Conservation (phyloP, 208 protist genomes). For the Leishmania gerbilli region DNA sequence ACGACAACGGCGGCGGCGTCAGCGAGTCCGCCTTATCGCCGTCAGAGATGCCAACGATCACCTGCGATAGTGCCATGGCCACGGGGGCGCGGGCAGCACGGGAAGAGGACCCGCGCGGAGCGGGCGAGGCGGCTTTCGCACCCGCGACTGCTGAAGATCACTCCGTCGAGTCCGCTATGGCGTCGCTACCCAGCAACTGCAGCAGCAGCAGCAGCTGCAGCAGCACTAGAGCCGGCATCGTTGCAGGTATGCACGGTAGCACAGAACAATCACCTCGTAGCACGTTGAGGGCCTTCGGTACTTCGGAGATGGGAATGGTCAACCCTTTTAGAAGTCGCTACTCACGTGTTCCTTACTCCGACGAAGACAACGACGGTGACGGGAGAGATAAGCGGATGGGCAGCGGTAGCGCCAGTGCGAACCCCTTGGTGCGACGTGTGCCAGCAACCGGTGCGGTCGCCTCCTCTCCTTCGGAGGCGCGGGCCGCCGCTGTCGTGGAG, state of each 20-base stretch:
- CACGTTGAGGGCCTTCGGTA: neutral
- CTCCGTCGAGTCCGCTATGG: neutral
- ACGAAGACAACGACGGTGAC: neutral
- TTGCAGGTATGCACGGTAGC: neutral
- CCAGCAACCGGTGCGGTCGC: neutral
- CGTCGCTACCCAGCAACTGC: neutral
- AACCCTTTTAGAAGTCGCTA: constrained; percentile 7
- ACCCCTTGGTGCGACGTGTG: neutral
- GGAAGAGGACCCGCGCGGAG: neutral
- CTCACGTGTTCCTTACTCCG: constrained; percentile 5
- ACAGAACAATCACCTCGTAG: neutral
- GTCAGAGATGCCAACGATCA: neutral
- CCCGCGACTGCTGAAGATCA: neutral
- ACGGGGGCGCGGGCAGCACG: neutral
- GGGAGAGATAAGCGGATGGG: neutral
- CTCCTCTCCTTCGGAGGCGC: neutral
- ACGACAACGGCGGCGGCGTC: neutral
- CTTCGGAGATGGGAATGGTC: neutral
- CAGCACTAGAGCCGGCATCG: too few relatives aligned
- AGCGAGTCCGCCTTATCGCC: neutral
- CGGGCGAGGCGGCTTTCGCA: neutral
- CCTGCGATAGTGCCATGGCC: too few relatives aligned
- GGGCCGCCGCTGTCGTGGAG: neutral
- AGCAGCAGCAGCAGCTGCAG: neutral
- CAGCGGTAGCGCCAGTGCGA: neutral